Base-by-base conservation (phyloP, 192 early-diverging fungal species). In the Phycomyces blakesleeanus region DNA sequence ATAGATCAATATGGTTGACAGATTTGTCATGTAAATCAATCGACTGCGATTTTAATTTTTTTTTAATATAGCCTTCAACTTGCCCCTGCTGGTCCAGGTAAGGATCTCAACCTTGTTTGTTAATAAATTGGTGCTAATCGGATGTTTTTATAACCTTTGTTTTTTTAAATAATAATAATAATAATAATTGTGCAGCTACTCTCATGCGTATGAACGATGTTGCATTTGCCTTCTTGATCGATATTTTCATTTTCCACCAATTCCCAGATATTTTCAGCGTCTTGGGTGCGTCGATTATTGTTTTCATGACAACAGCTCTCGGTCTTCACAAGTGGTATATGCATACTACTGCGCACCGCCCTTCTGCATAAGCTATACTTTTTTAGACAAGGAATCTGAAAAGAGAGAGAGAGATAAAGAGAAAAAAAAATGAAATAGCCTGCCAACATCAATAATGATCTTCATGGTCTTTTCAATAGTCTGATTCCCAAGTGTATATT, bases 171-270 rank as follows among this genome's bases (percentile, higher is more conserved):
- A 41, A 6, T 10, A 41, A 41, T 6, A 6, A 41, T 41, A 41
- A 41, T 41, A n/a, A n/a, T n/a, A n/a, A n/a, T 67, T 74, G 39
- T 59, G 61, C 22, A 64, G 44, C 55, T 22, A 72, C 87, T n/a
- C 53, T 93, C 73, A 89, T 91, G 85, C 81, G 91, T 42, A 91
- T 88, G 74, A 75, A 89, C 51, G 90, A 93, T 61, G 82, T 93
- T 37, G 88, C 91, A 2, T 90, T 91, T 78, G 87, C 90, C 15
- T 91, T 91, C 73, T 51, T 87, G 16, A 83, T 91, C 71, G 87
- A 89, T 20, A 78, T 89, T 27, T 63, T 77, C 3, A 59, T 93
- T 51, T 86, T 91, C 59, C 78, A 79, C 55, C 89, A 93, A 64
- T 58, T 80, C 3, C 89, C 90, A 0, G 76, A 78, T 29, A 34